A percentile compares a stretch with the other conserved stretches of the same genome.
These are phyloP conservation scores for Apocynum venetum DNA, from an alignment of 257 asterid species.

Conservation along the genomic window DNA sequence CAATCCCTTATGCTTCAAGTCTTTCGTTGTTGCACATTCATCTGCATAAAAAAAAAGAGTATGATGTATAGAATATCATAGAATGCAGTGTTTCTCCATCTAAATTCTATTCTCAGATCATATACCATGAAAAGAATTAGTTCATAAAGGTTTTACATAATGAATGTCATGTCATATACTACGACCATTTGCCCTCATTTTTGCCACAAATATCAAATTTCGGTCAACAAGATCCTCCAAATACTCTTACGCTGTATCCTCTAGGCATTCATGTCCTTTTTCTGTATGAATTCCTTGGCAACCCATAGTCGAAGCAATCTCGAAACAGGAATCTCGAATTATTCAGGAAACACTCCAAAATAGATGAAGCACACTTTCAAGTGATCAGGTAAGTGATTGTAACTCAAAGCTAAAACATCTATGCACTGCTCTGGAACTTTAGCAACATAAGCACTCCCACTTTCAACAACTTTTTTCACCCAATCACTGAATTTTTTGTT, in stretches of 20 bases:
- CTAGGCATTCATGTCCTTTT: not conserved
- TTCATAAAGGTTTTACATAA: too few relatives aligned
- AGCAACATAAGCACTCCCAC: slow-evolving; percentile 1
- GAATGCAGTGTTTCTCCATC: too few relatives aligned
- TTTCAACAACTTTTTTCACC: slow-evolving; percentile 20
- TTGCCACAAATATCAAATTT: slow-evolving; percentile 11
- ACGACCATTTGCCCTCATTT: slow-evolving; percentile 11
- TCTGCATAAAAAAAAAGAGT: too few relatives aligned
- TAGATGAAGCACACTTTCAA: slow-evolving; percentile 26
- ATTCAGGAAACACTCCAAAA: slow-evolving; percentile 27
- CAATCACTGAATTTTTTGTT: not conserved
- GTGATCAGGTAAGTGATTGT: slow-evolving; percentile 21
- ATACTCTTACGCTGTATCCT: slow-evolving; percentile 22
- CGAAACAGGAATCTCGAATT: slow-evolving; percentile 17
- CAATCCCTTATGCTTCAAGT: too few relatives aligned
- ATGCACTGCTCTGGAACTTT: slow-evolving; percentile 1
- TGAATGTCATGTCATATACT: not conserved
- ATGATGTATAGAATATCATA: too few relatives aligned
- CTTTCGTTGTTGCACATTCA: too few relatives aligned
- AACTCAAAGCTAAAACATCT: slow-evolving; percentile 24
- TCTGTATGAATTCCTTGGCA: slow-evolving; percentile 20
- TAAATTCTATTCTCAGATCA: too few relatives aligned
- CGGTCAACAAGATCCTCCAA: slow-evolving; percentile 21
- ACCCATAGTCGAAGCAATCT: slow-evolving; percentile 29
- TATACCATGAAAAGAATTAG: too few relatives aligned